Evolutionary conservation across 306 rosid species (phyloP), one percentile per base, ranked within the genome.

Genomic region (Bauhinia variegata): DNA sequence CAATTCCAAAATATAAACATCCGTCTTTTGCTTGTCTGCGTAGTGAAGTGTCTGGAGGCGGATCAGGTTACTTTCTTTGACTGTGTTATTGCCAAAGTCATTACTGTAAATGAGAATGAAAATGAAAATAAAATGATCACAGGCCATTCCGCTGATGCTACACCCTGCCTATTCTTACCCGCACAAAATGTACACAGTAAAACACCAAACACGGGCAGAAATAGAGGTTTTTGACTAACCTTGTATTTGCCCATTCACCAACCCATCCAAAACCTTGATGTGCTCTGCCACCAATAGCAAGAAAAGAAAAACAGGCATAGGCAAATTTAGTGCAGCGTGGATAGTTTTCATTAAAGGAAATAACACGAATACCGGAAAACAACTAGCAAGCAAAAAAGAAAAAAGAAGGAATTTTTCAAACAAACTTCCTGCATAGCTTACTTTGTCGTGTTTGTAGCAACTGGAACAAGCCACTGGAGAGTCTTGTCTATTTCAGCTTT

Each of bases 261-360:
- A 91, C 84, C 88, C 99, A 86, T 54, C 99, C 99, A 17, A 89
- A 95, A 44, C 95, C 91, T 79, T 90, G 99, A 82, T 95, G 95
- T 69, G 84, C 92, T 78, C 99, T 90, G 99, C 62, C 73, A 84
- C 23, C 54, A 61, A 60, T 71, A 57, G n/a, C 36, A 61, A 41
- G 34, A 4, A 64, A 63, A 7, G 6, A 17, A 33, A 6, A n/a
- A n/a, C n/a, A n/a, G n/a, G 34, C 59, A 52, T 46, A 50, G 47
- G 72, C 54, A 63, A n/a, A 33, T 36, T 63, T 8, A 11, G 12
- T 44, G 54, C 9, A 15, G 50, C 38, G 8, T 43, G 53, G 11
- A 46, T 47, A 8, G 34, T 43, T 67, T 57, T n/a, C n/a, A n/a
- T n/a, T n/a, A n/a, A n/a, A n/a, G n/a, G n/a, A n/a, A n/a, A n/a